Evolutionary conservation across 129 eudicot species (phyloP).

Genomic region (Escallonia herrerae): DNA sequence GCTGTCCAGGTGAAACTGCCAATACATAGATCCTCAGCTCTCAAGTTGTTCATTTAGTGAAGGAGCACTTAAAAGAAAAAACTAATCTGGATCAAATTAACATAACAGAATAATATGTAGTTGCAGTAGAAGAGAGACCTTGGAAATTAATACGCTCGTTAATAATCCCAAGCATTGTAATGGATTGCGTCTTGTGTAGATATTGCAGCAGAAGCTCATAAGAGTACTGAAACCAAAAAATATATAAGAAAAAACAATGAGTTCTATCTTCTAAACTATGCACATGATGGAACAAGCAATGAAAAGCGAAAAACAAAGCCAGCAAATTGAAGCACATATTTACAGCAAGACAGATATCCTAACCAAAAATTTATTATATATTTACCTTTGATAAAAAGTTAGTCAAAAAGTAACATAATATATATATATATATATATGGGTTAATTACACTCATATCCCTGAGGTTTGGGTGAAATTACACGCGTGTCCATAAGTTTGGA

Average conservation of each 20-base stretch:
- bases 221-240: conserved; percentile 57
- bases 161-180: conserved; percentile 84
- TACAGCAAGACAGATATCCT: too few species aligned
- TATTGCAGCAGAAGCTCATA: conserved; percentile 88
- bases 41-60: conserved; percentile 6
- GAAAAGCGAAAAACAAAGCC: neutral
- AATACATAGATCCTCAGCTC: conserved; percentile 11
- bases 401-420: too few species aligned
- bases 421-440: too few species aligned
- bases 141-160: conserved; percentile 88
- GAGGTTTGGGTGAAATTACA: too few species aligned
- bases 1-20: conserved; percentile 90
- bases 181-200: conserved; percentile 86
- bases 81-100: neutral
- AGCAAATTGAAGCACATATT: neutral
- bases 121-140: conserved; percentile 31
- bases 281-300: neutral
- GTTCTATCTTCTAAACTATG: neutral
- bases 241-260: neutral
- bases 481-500: too few species aligned
- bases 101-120: neutral
- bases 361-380: too few species aligned
- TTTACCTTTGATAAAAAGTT: too few species aligned
- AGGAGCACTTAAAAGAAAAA: neutral
- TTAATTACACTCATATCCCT: too few species aligned